Base-by-base conservation (phyloP, 2,329 filamentous ascomycete species). In the Diaporthe humulicola region DNA sequence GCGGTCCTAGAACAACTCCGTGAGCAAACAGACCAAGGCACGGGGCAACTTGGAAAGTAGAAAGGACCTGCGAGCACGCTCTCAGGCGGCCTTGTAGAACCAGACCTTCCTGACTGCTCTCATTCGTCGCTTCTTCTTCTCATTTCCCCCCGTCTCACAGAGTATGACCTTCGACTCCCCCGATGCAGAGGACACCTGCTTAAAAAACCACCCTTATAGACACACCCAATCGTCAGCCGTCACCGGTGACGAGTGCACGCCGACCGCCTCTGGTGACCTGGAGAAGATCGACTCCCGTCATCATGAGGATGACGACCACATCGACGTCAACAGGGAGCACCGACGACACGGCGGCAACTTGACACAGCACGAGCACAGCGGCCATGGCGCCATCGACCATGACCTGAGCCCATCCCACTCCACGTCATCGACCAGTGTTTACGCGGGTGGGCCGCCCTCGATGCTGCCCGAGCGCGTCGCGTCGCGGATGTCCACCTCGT, bases 101-200 rank as follows among this genome's bases (percentile, higher is more conserved):
- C 40, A 33, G 50, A 33, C 52, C 14, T 30, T 22, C 60, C 52
- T 71, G n/a, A 5, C 56, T 33, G 48, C 64, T 60, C 42, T n/a
- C 40, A 42, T 40, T 66, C 25, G 57, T 52, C 50, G 22, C 50
- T 42, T 48, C 40, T 48, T 28, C 61, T 77, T 9, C 76, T 76
- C 70, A 76, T 73, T 58, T 70, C 56, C 69, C 50, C 40, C 36
- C 58, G 58, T 56, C 56, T 28, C 48, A 50, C 52, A 75, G 52
- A 54, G 58, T 61, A 84, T 84, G 83, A 80, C 79, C 76, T 73
- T 76, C 72, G 77, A 70, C 64, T 77, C 75, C 75, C 71, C 74
- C 74, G 60, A 80, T 82, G 83, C 83, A 84, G 83, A 85, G 83
- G 83, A 82, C 81, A 84, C 76, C 83, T 83, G 83, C 83, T 79